Percentiles rank a stretch among this genome's conserved stretches.
Evolutionary conservation across 108 stramenopile genomes (phyloP).

Genomic region (Pseudonitzschia pungens): DNA sequence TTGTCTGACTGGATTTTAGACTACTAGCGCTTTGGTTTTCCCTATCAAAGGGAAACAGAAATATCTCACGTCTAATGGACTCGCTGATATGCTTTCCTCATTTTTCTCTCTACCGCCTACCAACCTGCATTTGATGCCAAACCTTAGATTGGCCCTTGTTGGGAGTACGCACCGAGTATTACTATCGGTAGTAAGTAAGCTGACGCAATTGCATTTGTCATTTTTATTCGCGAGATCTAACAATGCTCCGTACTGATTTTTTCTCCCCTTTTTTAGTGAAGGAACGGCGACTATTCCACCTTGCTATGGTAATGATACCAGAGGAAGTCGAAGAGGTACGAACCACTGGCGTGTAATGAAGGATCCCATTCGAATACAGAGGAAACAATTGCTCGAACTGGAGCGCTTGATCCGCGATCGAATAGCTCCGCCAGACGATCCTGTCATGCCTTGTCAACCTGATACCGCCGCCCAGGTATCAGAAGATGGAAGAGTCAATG

Average conservation of each 20-base stretch:
- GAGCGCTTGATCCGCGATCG: constrained; percentile 36
- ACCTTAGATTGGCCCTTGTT: constrained; percentile 17
- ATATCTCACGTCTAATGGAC: no score
- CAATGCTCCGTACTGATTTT: no score
- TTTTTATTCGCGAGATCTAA: no score
- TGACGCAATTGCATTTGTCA: no score
- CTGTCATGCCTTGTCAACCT: constrained; percentile 25
- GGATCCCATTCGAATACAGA: constrained; percentile 38
- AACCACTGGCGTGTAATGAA: constrained; percentile 41
- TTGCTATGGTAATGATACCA: constrained; percentile 29
- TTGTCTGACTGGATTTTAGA: no score
- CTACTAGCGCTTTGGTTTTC: not conserved
- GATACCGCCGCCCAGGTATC: constrained; percentile 38
- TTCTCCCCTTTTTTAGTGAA: not conserved
- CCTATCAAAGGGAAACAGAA: no score
- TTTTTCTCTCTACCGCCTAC: no score
- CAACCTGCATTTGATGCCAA: no score
- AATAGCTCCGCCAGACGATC: constrained; percentile 36
- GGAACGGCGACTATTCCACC: constrained; percentile 42
- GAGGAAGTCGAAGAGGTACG: not conserved
- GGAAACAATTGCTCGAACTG: constrained; percentile 30
- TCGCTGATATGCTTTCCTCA: no score
- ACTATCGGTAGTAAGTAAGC: constrained; percentile 15
- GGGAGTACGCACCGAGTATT: constrained; percentile 38
- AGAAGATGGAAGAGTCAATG: constrained; percentile 23